These are phyloP conservation scores for Suillus luteus DNA, from an alignment of 768 basidiomycete genomes.

Conservation along the genomic window DNA sequence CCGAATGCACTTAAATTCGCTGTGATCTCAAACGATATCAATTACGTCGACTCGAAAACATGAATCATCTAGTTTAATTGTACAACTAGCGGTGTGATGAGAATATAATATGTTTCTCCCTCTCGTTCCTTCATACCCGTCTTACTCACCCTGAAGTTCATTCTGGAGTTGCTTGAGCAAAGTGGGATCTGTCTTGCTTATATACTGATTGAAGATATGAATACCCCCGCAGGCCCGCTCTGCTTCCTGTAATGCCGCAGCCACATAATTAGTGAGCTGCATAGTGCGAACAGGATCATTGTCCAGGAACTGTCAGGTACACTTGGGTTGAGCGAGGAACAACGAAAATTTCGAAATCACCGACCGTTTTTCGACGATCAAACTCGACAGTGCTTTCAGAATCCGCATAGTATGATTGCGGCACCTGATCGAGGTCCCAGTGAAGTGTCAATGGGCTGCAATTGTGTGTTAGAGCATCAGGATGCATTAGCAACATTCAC, in stretches of 20 bases:
- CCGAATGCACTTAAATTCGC: neutral
- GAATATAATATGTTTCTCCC: neutral
- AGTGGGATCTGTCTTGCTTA: conserved; percentile 67
- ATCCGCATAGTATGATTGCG: conserved; percentile 58
- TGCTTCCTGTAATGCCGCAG: conserved; percentile 60
- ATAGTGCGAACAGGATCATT: conserved; percentile 71
- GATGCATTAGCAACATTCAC: neutral
- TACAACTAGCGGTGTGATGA: neutral
- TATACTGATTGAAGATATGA: conserved; percentile 60
- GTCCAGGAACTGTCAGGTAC: conserved; percentile 55
- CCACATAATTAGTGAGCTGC: conserved; percentile 64
- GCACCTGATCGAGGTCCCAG: conserved; percentile 71
- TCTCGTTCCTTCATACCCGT: neutral
- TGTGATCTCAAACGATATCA: neutral
- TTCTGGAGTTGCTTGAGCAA: conserved; percentile 73
- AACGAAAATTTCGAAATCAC: conserved; percentile 22
- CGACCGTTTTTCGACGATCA: conserved; percentile 70
- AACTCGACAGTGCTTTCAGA: conserved; percentile 75
- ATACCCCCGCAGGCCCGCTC: conserved; percentile 61
- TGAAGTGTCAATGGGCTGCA: conserved; percentile 50
- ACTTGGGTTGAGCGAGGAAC: conserved; percentile 16
- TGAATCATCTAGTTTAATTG: neutral
- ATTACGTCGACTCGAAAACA: neutral
- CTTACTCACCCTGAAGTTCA: conserved; percentile 36
- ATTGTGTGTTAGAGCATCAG: neutral